These are phyloP conservation scores for Gymnopus androsaceus DNA, from an alignment of 1,284 basidiomycete species.

Conservation along the genomic window DNA sequence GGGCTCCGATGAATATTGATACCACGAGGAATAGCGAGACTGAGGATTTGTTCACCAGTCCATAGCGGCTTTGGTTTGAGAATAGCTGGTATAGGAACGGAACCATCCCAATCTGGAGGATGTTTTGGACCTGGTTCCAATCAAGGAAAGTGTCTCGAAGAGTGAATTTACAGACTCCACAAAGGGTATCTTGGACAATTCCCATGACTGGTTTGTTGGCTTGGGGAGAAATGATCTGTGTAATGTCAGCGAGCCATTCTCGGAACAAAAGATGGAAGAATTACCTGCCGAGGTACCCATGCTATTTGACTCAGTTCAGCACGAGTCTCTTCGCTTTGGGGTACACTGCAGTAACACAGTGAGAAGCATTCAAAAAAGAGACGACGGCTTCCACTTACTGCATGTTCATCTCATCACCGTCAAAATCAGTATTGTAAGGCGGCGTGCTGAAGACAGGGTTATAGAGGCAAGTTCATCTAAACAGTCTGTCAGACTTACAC, in stretches of 20 bases:
- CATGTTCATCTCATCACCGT: slow-evolving; percentile 73
- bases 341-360: slow-evolving; percentile 69
- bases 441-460: slow-evolving; percentile 62
- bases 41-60: slow-evolving; percentile 97
- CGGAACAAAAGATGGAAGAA: slow-evolving; percentile 21
- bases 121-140: slow-evolving; percentile 94
- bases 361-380: too few relatives aligned
- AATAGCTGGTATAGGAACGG: slow-evolving; percentile 90
- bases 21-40: slow-evolving; percentile 91
- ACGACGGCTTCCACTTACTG: too few relatives aligned
- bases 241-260: not conserved
- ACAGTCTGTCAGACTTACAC: slow-evolving; percentile 64
- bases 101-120: slow-evolving; percentile 97
- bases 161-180: slow-evolving; percentile 97
- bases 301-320: slow-evolving; percentile 98
- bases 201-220: slow-evolving; percentile 99
- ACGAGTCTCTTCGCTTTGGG: slow-evolving; percentile 97
- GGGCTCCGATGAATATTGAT: slow-evolving; percentile 90
- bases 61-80: slow-evolving; percentile 97
- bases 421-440: slow-evolving; percentile 75
- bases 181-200: slow-evolving; percentile 98
- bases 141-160: slow-evolving; percentile 93
- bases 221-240: slow-evolving; percentile 96
- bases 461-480: slow-evolving; percentile 22
- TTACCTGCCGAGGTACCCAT: slow-evolving; percentile 95